Percentiles rank a stretch among this genome's conserved stretches.
Evolutionary conservation across 352 stramenopile genomes (phyloP).

Genomic region (Thalassiosira tumida): DNA sequence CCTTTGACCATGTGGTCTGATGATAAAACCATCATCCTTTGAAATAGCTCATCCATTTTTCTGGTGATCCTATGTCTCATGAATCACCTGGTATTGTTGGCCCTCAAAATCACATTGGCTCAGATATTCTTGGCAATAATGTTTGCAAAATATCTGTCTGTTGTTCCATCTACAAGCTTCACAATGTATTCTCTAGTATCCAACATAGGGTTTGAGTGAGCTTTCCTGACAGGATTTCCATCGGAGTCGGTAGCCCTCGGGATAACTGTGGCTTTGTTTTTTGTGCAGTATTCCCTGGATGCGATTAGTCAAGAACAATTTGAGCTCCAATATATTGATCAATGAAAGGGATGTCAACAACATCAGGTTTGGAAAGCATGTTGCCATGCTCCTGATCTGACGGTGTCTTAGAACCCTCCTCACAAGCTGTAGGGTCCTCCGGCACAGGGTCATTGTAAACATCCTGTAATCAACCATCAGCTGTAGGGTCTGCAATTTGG

Average conservation of each 20-base stretch:
- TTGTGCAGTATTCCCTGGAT: conserved; percentile 17
- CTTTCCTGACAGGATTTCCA: conserved; percentile 60
- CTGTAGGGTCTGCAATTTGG: too few species aligned
- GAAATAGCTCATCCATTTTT: conserved; percentile 61
- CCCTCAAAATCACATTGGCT: conserved; percentile 72
- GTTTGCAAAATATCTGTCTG: conserved; percentile 57
- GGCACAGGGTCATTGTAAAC: not conserved
- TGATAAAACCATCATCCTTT: conserved; percentile 56
- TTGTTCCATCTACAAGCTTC: conserved; percentile 64
- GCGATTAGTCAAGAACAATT: conserved; percentile 31
- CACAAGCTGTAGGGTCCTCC: not conserved
- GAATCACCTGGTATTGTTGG: conserved; percentile 33
- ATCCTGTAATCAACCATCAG: too few species aligned
- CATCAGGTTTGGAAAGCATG: conserved; percentile 12
- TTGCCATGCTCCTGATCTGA: conserved; percentile 48
- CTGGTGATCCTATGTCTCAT: conserved; percentile 78
- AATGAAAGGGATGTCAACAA: conserved; percentile 16
- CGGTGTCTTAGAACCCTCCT: conserved; percentile 16
- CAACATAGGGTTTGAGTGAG: conserved; percentile 62
- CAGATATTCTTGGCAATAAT: conserved; percentile 69
- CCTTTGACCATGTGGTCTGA: conserved; percentile 5
- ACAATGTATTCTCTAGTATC: conserved; percentile 66
- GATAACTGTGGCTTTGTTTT: conserved; percentile 47
- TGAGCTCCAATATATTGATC: conserved; percentile 63
- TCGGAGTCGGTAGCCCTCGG: conserved; percentile 18